Base-by-base conservation (phyloP, 2,329 filamentous ascomycete genomes). In the Cryphonectria carpinicola region DNA sequence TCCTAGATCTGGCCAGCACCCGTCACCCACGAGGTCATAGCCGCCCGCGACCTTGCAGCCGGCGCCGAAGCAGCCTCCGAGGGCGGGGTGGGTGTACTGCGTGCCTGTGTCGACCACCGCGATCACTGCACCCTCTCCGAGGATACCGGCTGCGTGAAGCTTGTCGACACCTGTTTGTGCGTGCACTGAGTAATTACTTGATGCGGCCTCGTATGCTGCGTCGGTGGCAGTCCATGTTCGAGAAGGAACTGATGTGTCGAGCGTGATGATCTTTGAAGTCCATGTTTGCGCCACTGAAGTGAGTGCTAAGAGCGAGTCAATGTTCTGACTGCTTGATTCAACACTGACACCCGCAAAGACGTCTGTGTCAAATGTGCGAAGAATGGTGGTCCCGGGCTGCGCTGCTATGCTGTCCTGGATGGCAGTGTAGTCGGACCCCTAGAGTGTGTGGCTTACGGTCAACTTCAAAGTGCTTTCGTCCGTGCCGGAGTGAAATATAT, bases 91-190 rank as follows among this genome's bases (percentile, higher is more conserved):
- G 0, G 66, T 73, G 60, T 76, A 76, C 28, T 73, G 62, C 1
- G 67, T 70, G 4, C 75, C 75, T 10, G 74, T 74, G 52, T 76
- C 75, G 1, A 76, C 72, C 11, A 76, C 65, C 11, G 67, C 75
- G 11, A 76, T 68, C 8, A 66, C 66, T 13, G 65, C 74, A 0
- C 75, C 75, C 43, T 74, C 70, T 19, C 75, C 75, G 6, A 68
- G 61, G 54, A 72, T 39, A 14, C 74, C 74, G 3, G 65, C 60
- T 2, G 61, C 68, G 14, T 76, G 75, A n/a, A 76, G 68, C 63
- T 73, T 70, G 63, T 73, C 73, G 2, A 76, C 75, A 1, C 73
- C 73, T 1, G 75, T 76, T 37, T 65, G 69, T 54, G 67, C 66
- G 63, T 76, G 75, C 3, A 75, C 71, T 7, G 75, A 76, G 49